Evolutionary conservation across 2,329 filamentous ascomycete genomes (phyloP).

Genomic region (Zalaria sp.): DNA sequence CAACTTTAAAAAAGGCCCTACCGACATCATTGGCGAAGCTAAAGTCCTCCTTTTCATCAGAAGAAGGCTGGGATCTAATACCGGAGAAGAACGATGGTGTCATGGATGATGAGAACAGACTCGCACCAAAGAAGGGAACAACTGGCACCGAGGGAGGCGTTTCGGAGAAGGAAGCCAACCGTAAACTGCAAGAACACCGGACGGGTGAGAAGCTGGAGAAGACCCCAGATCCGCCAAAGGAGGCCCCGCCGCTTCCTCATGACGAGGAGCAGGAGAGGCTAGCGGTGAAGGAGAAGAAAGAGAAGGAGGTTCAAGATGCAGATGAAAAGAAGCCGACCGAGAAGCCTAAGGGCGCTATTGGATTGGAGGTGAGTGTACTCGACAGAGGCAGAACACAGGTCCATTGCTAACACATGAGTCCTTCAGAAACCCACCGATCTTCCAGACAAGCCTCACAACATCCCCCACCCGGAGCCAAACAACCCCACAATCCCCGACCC

Average conservation of each 20-base stretch:
- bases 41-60: too few relatives aligned
- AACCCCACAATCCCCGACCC: slow-evolving; percentile 18
- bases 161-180: slow-evolving; percentile 69
- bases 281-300: slow-evolving; percentile 20
- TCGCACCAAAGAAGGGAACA: slow-evolving; percentile 67
- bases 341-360: slow-evolving; percentile 19
- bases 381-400: background rate
- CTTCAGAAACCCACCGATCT: slow-evolving; percentile 66
- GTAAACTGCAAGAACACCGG: slow-evolving; percentile 50
- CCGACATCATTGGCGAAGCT: slow-evolving; percentile 18
- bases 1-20: slow-evolving; percentile 14
- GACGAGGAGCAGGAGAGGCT: slow-evolving; percentile 70
- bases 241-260: slow-evolving; percentile 67
- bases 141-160: slow-evolving; percentile 83
- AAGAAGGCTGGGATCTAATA: slow-evolving; percentile 34
- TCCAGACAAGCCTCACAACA: slow-evolving; percentile 63
- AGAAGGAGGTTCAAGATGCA: slow-evolving; percentile 13
- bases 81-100: slow-evolving; percentile 58
- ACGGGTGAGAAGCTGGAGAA: slow-evolving; percentile 59
- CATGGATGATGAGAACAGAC: slow-evolving; percentile 77
- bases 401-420: slow-evolving; percentile 7
- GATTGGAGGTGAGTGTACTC: slow-evolving; percentile 40
- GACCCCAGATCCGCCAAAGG: slow-evolving; percentile 71
- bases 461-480: slow-evolving; percentile 51
- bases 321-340: slow-evolving; percentile 9